phyloP scores from a whole-genome alignment of 768 basidiomycete genomes.

The Mycena amicta region DNA sequence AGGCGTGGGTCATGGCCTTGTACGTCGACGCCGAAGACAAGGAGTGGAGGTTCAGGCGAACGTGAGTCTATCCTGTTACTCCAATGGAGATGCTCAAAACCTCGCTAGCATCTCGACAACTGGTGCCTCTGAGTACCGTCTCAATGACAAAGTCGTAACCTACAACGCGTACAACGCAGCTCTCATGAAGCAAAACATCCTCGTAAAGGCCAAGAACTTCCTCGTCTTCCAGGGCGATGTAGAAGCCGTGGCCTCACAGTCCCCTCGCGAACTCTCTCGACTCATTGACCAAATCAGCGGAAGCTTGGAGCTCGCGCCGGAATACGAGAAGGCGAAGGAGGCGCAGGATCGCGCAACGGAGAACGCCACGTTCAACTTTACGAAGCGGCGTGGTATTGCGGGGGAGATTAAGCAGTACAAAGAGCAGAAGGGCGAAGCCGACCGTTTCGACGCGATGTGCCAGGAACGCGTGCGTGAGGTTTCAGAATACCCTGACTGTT shows the following conservation, averaged over 20 bases:
- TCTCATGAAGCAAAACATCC: slow-evolving; percentile 87
- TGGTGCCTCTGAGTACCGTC: slow-evolving; percentile 88
- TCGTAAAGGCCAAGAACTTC: slow-evolving; percentile 99
- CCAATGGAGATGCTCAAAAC: background rate
- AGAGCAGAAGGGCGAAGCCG: slow-evolving; percentile 94
- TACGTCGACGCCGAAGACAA: slow-evolving; percentile 76
- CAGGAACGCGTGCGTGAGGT: slow-evolving; percentile 63
- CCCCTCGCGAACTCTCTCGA: slow-evolving; percentile 82
- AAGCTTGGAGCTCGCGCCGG: slow-evolving; percentile 83
- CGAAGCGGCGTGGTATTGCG: slow-evolving; percentile 88
- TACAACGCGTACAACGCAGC: slow-evolving; percentile 89
- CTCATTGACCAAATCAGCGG: slow-evolving; percentile 97
- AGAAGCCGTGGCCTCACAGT: slow-evolving; percentile 95
- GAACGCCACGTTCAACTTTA: slow-evolving; percentile 92
- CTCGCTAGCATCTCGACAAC: slow-evolving; percentile 76
- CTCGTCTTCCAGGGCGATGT: slow-evolving; percentile 99
- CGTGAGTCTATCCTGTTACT: slow-evolving; percentile 55
- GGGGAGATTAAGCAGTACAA: slow-evolving; percentile 97
- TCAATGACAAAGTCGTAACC: slow-evolving; percentile 80
- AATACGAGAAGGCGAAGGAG: slow-evolving; percentile 88
- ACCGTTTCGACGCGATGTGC: slow-evolving; percentile 78
- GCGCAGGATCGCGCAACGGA: slow-evolving; percentile 91
- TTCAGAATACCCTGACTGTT: background rate
- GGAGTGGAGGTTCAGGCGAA: slow-evolving; percentile 90
- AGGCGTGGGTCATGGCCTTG: slow-evolving; percentile 95